Evolutionary conservation across 1,284 basidiomycete species (phyloP), one percentile per base, ranked within the genome.

Genomic region (Psilocybe mexicana): DNA sequence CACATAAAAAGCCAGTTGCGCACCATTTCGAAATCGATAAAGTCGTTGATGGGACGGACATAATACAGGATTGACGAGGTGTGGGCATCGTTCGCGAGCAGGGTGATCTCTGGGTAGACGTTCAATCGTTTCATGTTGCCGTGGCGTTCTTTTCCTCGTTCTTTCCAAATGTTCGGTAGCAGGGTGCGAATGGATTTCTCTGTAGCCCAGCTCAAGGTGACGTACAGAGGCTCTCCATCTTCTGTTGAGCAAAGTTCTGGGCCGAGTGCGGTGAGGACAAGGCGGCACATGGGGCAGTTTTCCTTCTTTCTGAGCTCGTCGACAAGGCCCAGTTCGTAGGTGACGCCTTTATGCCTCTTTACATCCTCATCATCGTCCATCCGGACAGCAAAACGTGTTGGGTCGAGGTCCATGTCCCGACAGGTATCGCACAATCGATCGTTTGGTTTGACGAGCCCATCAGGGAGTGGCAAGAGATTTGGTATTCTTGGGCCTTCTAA

Each of bases 71-170:
- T 58, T 2, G 44, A 52, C 10, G 43, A 49, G 11, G 52, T 49
- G 6, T 56, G 55, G 14, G 60, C 49, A 40, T 61, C 60, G 26
- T 61, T 57, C 1, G 60, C 60, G 12, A 61, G 53, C n/a, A 58
- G 28, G 2, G 55, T 58, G 25, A 61, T 58, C 42, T 52, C 44
- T 7, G 56, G 53, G 28, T 26, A 44, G 14, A 54, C 14, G 14
- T 54, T 53, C 38, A 58, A 12, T 23, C 43, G 35, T 18, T 54
- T n/a, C 1, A 36, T 38, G 35, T 50, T 52, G 18, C 38, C 52
- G 18, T 18, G 40, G n/a, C 52, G 52, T 2, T 12, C 6, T 40
- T 12, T 5, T n/a, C 56, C 56, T 14, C 38, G 38, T 36, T 54
- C 30, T 36, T 57, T 61, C 45, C 50, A 49, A 2, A 42, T 43